These are phyloP conservation scores for Aureobasidium pullulans DNA, from an alignment of 2,329 filamentous ascomycete genomes.

Conservation along the genomic window DNA sequence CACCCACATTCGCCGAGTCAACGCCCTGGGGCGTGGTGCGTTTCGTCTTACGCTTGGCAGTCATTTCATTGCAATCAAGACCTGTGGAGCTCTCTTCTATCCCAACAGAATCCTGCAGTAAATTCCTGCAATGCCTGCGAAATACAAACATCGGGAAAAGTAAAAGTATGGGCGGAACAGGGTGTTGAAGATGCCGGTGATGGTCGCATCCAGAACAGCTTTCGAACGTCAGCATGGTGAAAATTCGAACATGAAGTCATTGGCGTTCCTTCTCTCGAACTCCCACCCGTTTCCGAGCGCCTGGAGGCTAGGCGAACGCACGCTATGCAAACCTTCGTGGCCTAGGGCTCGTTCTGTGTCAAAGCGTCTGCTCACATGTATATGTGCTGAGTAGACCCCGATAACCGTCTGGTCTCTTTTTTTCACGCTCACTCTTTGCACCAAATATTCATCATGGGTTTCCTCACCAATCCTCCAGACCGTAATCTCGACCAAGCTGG, in stretches of 20 bases:
- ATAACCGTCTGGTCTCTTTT: neutral
- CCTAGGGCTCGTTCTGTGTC: neutral
- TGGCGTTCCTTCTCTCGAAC: neutral
- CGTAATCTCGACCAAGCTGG: constrained; percentile 11
- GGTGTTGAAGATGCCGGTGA: neutral
- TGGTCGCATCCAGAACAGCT: neutral
- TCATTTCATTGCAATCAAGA: neutral
- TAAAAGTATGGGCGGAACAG: neutral
- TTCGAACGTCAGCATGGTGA: neutral
- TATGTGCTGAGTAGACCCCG: neutral
- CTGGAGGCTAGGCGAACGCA: neutral
- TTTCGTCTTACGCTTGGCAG: constrained; percentile 5
- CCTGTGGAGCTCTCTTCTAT: neutral
- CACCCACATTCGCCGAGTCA: neutral
- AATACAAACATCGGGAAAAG: neutral
- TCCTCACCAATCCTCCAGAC: constrained; percentile 8
- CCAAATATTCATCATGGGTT: neutral
- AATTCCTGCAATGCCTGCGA: neutral
- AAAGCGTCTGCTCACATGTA: neutral
- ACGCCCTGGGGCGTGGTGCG: neutral
- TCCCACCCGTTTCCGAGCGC: constrained; percentile 5
- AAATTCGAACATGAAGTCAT: neutral
- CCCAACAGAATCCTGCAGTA: neutral
- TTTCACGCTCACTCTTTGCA: neutral
- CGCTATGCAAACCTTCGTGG: constrained; percentile 8